Evolutionary conservation across 805 yeast genomes (phyloP), one percentile per base, ranked within the genome.

Genomic region (Myxozyma neotropica): DNA sequence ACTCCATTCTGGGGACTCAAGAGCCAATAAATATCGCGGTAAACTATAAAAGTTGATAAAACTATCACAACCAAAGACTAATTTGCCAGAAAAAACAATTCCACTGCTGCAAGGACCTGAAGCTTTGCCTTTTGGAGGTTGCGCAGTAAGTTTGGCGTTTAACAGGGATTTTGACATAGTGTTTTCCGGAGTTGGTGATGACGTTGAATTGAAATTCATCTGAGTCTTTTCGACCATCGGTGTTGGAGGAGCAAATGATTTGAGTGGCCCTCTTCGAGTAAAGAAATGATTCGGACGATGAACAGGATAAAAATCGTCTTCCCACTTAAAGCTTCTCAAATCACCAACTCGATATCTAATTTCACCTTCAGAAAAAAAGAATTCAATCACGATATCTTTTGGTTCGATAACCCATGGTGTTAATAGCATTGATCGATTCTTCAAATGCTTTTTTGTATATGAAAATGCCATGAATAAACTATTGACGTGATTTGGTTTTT

Each of bases 321-420:
- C 26, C 65, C 65, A 62, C 36, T 33, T 36, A 6, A 62, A 46
- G 2, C 61, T 52, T n/a, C 29, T 15, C 10, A 62, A 12, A 36
- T 58, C 55, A 26, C 58, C 63, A 5, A 62, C 35, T 19, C 64
- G 51, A 27, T 62, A 62, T 4, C 46, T 44, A 7, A 62, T 46
- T 35, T 59, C 62, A 12, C 66, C 66, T 19, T 51, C 58, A 7
- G 42, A 46, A 39, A 63, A 62, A 45, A 55, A 62, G 39, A 62
- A 49, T 6, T 62, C 66, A 39, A 58, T 31, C n/a, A 62, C 57
- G 4, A 54, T 44, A 21, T 55, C 55, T 23, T 38, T 50, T 4
- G 57, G 54, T 17, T 58, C 62, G 5, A 23, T 26, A 4, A 33
- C 35, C 62, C 40, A 45, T 3, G 50, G 52, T 8, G 55, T 46